These are phyloP conservation scores for Lyophyllum atratum DNA, from an alignment of 768 basidiomycete species.

Conservation along the genomic window DNA sequence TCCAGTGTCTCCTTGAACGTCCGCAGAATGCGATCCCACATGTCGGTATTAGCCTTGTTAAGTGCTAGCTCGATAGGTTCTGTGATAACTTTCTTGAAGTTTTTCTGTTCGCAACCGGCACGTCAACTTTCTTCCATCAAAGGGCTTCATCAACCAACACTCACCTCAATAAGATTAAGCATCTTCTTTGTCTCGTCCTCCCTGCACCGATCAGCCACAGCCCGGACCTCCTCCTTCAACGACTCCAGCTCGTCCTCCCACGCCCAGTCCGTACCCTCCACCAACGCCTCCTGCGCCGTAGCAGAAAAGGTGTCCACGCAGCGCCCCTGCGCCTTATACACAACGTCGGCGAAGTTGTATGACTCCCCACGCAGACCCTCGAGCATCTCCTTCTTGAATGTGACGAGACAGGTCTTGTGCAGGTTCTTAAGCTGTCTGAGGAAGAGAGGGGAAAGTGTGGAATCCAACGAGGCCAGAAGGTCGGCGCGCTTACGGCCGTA, in stretches of 20 bases:
- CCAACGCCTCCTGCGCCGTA: constrained; percentile 69
- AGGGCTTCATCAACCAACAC: constrained; percentile 20
- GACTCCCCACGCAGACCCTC: constrained; percentile 75
- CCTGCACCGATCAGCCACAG: constrained; percentile 85
- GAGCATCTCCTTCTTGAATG: constrained; percentile 79
- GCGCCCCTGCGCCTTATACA: constrained; percentile 55
- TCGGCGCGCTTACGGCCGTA: constrained; percentile 90
- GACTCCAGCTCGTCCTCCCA: constrained; percentile 82
- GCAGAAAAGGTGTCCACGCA: constrained; percentile 69
- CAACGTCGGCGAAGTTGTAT: constrained; percentile 90
- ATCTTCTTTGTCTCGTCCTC: constrained; percentile 99
- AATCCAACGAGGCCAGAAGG: constrained; percentile 71
- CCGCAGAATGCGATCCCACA: constrained; percentile 90
- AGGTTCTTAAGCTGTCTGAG: constrained; percentile 95
- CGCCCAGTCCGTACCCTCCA: constrained; percentile 76
- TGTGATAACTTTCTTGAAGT: constrained; percentile 86
- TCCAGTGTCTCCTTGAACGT: constrained; percentile 71
- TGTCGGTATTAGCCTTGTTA: constrained; percentile 71
- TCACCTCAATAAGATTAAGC: constrained; percentile 91
- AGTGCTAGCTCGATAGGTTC: constrained; percentile 89
- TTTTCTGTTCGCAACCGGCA: constrained; percentile 54
- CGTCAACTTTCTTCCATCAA: background rate
- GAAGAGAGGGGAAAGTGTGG: constrained; percentile 83
- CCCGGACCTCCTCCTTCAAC: constrained; percentile 76
- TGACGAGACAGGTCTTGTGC: constrained; percentile 76